Percentiles rank a stretch among this genome's conserved stretches.
Evolutionary conservation across 768 basidiomycete species (phyloP).

Genomic region (Trametes cinnabarina): DNA sequence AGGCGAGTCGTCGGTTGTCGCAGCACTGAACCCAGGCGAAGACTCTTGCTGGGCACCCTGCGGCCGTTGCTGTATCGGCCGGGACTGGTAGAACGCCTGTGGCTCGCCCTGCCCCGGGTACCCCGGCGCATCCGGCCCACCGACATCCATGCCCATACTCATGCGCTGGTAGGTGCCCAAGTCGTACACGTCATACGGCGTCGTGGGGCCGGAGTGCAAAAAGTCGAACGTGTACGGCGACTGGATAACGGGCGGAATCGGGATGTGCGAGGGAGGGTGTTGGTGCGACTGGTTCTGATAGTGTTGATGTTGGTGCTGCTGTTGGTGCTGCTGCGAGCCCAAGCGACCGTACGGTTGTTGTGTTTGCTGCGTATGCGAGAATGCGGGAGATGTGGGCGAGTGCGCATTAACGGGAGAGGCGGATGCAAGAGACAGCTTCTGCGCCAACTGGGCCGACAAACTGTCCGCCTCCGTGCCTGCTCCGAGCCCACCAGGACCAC

Average conservation of each 20-base stretch:
- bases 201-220: slow-evolving; percentile 36
- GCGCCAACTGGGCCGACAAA: slow-evolving; percentile 1
- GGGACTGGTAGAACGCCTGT: not conserved
- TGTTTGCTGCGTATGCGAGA: not conserved
- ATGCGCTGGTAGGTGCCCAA: slow-evolving; percentile 20
- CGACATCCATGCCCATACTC: slow-evolving; percentile 8
- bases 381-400: not conserved
- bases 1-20: not conserved
- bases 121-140: not conserved
- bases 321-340: not conserved
- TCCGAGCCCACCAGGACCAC: not conserved
- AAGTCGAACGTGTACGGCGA: slow-evolving; percentile 40
- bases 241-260: slow-evolving; percentile 35
- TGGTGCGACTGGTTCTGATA: slow-evolving; percentile 1
- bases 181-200: slow-evolving; percentile 36
- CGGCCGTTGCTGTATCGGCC: not conserved
- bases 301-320: slow-evolving; percentile 11
- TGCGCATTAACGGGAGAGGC: slow-evolving; percentile 8
- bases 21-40: not conserved
- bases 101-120: not conserved
- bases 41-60: not conserved
- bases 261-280: slow-evolving; percentile 30
- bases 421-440: slow-evolving; percentile 13
- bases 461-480: not conserved
- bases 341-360: not conserved